Percentiles rank a stretch among this genome's conserved stretches.
Evolutionary conservation across 805 yeast genomes (phyloP).

Genomic region (Metschnikowia sp.): DNA sequence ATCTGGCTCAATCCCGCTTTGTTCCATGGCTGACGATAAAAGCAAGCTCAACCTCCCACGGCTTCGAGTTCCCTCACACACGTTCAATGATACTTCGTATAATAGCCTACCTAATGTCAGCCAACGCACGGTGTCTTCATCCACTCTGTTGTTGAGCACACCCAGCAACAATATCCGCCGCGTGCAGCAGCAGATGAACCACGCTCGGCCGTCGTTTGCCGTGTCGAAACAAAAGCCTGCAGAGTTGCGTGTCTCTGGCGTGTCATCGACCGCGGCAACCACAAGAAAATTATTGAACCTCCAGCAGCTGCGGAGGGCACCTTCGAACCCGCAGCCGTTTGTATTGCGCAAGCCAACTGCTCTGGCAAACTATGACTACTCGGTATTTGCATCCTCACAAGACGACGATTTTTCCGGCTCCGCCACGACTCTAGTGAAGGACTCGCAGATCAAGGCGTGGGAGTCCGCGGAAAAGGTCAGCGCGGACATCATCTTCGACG

Average conservation of each 20-base stretch:
- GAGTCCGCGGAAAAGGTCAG: conserved; percentile 42
- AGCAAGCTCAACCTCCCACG: conserved; percentile 13
- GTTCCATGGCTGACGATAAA: conserved; percentile 14
- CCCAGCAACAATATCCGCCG: conserved; percentile 41
- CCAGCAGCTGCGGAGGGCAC: conserved; percentile 34
- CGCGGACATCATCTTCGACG: conserved; percentile 34
- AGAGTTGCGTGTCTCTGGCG: conserved; percentile 4
- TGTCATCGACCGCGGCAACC: conserved; percentile 18
- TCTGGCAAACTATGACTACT: conserved; percentile 34
- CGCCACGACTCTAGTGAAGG: conserved; percentile 25
- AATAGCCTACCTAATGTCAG: conserved; percentile 14
- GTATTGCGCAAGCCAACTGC: conserved; percentile 32
- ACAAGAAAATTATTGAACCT: conserved; percentile 38
- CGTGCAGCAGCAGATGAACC: conserved; percentile 24
- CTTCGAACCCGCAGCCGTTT: conserved; percentile 18
- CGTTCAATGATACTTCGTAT: conserved; percentile 11
- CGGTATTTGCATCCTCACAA: conserved; percentile 24
- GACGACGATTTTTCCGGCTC: conserved; percentile 1
- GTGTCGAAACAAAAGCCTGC: conserved; percentile 5
- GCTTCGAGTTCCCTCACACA: conserved; percentile 13
- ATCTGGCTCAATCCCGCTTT: neutral
- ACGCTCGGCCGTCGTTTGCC: conserved; percentile 5
- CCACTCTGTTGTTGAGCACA: conserved; percentile 38
- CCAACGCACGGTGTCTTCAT: conserved; percentile 36
- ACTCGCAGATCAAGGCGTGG: conserved; percentile 44